Evolutionary conservation across 1,284 basidiomycete species (phyloP).

Genomic region (Sanghuangporus baumii): DNA sequence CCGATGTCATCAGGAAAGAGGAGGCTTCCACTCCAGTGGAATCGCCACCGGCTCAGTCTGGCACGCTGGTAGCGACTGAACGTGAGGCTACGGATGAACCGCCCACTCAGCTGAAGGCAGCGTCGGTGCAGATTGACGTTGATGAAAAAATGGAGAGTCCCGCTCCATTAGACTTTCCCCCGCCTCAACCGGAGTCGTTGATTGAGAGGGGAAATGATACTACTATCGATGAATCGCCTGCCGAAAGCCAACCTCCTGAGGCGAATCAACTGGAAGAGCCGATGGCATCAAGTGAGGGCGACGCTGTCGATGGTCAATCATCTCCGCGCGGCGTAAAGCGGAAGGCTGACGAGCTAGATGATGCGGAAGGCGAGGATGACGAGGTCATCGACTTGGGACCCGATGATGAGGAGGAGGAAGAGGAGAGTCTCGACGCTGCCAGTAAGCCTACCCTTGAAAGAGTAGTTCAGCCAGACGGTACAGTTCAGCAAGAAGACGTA

Average conservation of each 20-base stretch:
- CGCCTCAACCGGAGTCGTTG: too few relatives aligned
- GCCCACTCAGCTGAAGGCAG: too few relatives aligned
- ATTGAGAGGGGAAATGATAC: too few relatives aligned
- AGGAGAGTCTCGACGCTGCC: slow-evolving; percentile 35
- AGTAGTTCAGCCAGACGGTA: slow-evolving; percentile 82
- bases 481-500: slow-evolving; percentile 88
- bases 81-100: too few relatives aligned
- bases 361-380: slow-evolving; percentile 38
- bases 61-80: not conserved
- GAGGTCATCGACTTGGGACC: slow-evolving; percentile 47
- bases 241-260: slow-evolving; percentile 2
- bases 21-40: not conserved
- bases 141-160: not conserved
- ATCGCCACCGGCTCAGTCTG: not conserved
- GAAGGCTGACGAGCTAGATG: slow-evolving; percentile 46
- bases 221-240: not conserved
- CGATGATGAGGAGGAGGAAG: slow-evolving; percentile 39
- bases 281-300: not conserved
- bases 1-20: not conserved
- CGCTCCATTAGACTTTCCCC: too few relatives aligned
- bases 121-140: not conserved
- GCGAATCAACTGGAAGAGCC: slow-evolving; percentile 6
- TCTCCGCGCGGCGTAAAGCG: slow-evolving; percentile 59
- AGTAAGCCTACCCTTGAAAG: slow-evolving; percentile 39
- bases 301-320: slow-evolving; percentile 7